These are phyloP conservation scores for Mikania micrantha DNA, from an alignment of 129 eudicot genomes.

Conservation along the genomic window DNA sequence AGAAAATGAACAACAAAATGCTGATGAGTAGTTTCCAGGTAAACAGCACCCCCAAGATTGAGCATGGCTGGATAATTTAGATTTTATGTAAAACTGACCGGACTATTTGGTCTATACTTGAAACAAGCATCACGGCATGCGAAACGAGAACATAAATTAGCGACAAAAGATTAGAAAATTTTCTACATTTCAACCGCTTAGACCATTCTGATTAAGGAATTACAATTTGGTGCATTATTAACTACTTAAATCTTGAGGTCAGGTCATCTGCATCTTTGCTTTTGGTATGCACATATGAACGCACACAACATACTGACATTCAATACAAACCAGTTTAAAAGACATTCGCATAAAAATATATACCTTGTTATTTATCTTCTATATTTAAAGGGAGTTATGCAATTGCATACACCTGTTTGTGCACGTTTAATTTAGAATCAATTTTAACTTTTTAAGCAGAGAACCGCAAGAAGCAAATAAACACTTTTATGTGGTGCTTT, in stretches of 20 bases:
- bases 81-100: slow-evolving; percentile 23
- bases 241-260: background rate
- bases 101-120: background rate
- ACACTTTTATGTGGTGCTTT: too few relatives aligned
- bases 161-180: slow-evolving; percentile 5
- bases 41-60: background rate
- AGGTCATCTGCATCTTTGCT: background rate
- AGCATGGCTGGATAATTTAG: slow-evolving; percentile 18
- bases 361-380: too few relatives aligned
- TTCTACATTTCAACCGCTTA: background rate
- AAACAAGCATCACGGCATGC: too few relatives aligned
- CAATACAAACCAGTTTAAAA: too few relatives aligned
- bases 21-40: slow-evolving; percentile 12
- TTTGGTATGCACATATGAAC: background rate
- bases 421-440: too few relatives aligned
- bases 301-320: too few relatives aligned
- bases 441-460: too few relatives aligned
- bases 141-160: slow-evolving; percentile 13
- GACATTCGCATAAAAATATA: too few relatives aligned
- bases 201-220: too few relatives aligned
- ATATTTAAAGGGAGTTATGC: too few relatives aligned
- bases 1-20: slow-evolving; percentile 40
- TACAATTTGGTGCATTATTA: background rate
- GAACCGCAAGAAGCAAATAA: too few relatives aligned
- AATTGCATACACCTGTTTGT: too few relatives aligned